These are phyloP conservation scores for Amaranthus cruentus DNA, from an alignment of 148 eudicot genomes.

Conservation along the genomic window DNA sequence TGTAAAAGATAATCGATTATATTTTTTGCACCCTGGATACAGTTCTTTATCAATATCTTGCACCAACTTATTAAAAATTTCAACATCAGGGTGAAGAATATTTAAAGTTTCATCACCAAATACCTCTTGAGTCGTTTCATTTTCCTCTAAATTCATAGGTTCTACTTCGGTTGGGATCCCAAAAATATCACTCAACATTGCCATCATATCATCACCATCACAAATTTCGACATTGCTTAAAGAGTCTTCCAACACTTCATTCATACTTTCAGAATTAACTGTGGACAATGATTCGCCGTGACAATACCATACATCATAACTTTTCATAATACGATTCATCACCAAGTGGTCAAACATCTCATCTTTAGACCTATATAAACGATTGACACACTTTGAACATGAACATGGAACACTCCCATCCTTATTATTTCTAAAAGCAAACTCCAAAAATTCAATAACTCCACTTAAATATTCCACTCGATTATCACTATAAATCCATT, in stretches of 20 bases:
- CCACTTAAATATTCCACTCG: not conserved
- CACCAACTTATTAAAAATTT: not conserved
- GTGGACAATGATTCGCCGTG: too few relatives aligned
- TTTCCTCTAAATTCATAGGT: not conserved
- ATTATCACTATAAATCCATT: too few relatives aligned
- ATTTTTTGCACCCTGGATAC: not conserved
- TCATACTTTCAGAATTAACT: too few relatives aligned
- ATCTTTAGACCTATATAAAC: not conserved
- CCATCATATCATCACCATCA: not conserved
- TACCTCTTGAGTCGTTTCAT: too few relatives aligned
- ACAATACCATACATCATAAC: not conserved
- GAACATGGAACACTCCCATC: not conserved
- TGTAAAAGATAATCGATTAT: not conserved
- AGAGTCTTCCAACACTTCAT: too few relatives aligned
- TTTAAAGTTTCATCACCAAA: not conserved
- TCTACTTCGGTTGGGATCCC: not conserved
- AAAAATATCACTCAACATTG: constrained; percentile 2
- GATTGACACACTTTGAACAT: constrained; percentile 4
- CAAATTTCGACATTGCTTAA: too few relatives aligned
- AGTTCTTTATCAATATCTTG: not conserved
- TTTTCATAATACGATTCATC: not conserved
- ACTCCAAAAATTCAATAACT: constrained; percentile 1
- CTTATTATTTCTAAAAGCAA: not conserved
- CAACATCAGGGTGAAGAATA: not conserved
- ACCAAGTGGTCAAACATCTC: constrained; percentile 1